These are phyloP conservation scores for Adansonia rubrostipa DNA, from an alignment of 441 rosid genomes.

Conservation along the genomic window DNA sequence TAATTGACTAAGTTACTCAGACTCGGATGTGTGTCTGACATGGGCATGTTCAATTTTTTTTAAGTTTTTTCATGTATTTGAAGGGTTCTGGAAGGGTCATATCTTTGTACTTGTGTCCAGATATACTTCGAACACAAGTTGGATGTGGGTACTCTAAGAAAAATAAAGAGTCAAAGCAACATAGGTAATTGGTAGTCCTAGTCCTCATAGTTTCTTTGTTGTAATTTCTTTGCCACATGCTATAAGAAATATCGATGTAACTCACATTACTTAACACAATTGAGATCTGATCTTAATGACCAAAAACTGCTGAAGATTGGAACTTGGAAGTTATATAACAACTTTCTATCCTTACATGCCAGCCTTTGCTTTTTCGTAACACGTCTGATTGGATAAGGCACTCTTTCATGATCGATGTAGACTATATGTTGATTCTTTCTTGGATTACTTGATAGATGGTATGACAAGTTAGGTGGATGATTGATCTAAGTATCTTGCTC, in stretches of 20 bases:
- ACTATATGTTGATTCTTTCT: not conserved
- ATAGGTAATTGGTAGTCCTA: not conserved
- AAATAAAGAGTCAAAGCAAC: no score
- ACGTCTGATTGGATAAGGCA: not conserved
- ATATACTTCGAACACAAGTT: no score
- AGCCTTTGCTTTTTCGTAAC: not conserved
- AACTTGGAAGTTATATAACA: not conserved
- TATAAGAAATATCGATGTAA: not conserved
- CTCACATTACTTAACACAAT: not conserved
- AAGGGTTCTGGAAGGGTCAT: no score
- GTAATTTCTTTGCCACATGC: not conserved
- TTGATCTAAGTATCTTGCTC: not conserved
- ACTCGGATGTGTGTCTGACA: no score
- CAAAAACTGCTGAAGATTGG: not conserved
- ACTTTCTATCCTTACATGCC: not conserved
- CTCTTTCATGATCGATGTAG: not conserved
- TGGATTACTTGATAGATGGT: not conserved
- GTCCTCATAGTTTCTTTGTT: not conserved
- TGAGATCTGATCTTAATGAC: not conserved
- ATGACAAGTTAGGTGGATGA: conserved; percentile 5
- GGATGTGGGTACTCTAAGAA: no score
- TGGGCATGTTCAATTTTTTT: no score
- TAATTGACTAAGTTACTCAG: not conserved
- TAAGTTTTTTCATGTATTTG: no score
- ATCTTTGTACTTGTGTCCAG: no score